Evolutionary conservation across 2,329 filamentous ascomycete species (phyloP), one percentile per base, ranked within the genome.

Genomic region (Albifimbria verrucaria): DNA sequence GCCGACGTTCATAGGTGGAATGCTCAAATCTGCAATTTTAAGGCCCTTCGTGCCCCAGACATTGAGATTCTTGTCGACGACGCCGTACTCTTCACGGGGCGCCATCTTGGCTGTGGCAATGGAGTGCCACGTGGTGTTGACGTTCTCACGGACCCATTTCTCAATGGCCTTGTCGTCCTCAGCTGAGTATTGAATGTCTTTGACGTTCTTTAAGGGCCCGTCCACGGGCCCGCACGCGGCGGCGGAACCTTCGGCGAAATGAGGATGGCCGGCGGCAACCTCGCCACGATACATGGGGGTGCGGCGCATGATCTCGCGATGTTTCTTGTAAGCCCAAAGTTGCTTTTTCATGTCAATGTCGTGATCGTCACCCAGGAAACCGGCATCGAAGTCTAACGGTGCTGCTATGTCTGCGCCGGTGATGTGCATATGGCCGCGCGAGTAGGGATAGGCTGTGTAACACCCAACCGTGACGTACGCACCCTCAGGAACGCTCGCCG

Each of bases 301-400:
- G 17, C 82, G 78, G 3, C 84, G 78, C 21, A 76, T 71, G 50
- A 87, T 77, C 65, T 86, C 83, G 3, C 85, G 80, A 39, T 77
- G 74, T 57, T 79, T 80, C 68, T 88, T 88, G 72, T 88, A 88
- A 1, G 72, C 77, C 83, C 83, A 87, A 11, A 84, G 59, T 12
- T 81, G 77, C 60, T 77, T 81, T 63, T 79, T 79, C 24, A 86
- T 26, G 61, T 87, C 83, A 21, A 81, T 65, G 2, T 73, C 72
- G 22, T 75, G 68, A 15, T 10, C 23, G 24, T 48, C 45, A 24
- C 17, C 72, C 32, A 86, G 72, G 66, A 77, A 83, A 15, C 82
- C 82, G 0, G 76, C 68, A 50, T 82, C 75, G 55, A 87, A 84
- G 53, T 83, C 77, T 12, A 77, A 67, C 3, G 71, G 65, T 24